Conservation (phyloP, 345 rosid genomes). For the Ceriops zippeliana region DNA sequence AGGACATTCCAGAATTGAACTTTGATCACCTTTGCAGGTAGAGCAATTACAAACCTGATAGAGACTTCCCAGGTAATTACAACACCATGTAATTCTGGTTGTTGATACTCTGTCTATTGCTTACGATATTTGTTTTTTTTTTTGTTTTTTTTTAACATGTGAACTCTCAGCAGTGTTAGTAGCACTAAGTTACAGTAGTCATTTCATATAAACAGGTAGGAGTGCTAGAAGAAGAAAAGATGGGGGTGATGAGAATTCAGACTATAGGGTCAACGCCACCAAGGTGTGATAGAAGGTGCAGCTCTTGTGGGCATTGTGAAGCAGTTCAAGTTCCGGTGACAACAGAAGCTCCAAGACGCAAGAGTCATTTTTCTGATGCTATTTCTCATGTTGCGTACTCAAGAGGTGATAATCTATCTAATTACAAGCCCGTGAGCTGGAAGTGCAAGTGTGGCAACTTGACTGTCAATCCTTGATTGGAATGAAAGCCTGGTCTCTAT, state of each 20-base stretch:
- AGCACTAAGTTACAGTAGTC: too few relatives aligned
- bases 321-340: slow-evolving; percentile 62
- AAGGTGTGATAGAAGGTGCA: slow-evolving; percentile 54
- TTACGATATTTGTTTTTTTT: neutral
- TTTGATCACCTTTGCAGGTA: slow-evolving; percentile 23
- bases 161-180: neutral
- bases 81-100: neutral
- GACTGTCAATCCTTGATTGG: slow-evolving; percentile 45
- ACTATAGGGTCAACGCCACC: slow-evolving; percentile 64
- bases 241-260: slow-evolving; percentile 27
- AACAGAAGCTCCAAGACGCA: slow-evolving; percentile 19
- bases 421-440: slow-evolving; percentile 78
- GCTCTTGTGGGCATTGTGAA: slow-evolving; percentile 48
- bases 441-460: slow-evolving; percentile 70
- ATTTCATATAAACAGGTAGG: neutral
- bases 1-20: neutral
- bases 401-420: slow-evolving; percentile 53
- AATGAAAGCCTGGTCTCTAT: neutral
- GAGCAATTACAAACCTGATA: slow-evolving; percentile 26
- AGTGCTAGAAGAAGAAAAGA: slow-evolving; percentile 5
- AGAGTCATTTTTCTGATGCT: slow-evolving; percentile 21
- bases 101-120: neutral
- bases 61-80: slow-evolving; percentile 29
- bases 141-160: neutral
- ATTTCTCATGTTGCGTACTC: slow-evolving; percentile 25